phyloP scores from a whole-genome alignment of 1,139 yeast species.

The Lodderomyces margitis region DNA sequence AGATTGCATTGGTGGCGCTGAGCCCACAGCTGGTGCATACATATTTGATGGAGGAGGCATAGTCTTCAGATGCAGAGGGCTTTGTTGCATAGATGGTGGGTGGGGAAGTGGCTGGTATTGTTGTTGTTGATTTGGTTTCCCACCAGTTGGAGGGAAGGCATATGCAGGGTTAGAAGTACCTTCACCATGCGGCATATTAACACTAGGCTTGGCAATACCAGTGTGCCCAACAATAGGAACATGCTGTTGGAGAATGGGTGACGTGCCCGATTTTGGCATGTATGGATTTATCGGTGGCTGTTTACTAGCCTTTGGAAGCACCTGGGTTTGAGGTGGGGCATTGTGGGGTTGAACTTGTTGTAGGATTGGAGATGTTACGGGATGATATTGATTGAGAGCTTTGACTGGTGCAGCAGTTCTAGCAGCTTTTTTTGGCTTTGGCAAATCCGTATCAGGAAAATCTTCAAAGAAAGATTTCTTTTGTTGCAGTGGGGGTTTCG shows the following conservation, averaged over 20 bases:
- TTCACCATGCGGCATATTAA: conserved; percentile 10
- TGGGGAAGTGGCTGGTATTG: conserved; percentile 6
- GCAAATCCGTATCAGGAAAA: conserved; percentile 36
- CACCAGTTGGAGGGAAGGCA: conserved; percentile 9
- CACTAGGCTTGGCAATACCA: conserved; percentile 20
- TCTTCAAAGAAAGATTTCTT: conserved; percentile 56
- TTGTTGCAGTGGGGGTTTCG: conserved; percentile 13
- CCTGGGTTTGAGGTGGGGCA: conserved; percentile 7
- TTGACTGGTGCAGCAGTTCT: conserved; percentile 27
- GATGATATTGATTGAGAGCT: conserved; percentile 14
- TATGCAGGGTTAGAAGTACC: conserved; percentile 6
- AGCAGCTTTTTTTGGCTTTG: conserved; percentile 28
- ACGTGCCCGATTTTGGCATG: conserved; percentile 16
- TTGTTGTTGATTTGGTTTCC: not conserved
- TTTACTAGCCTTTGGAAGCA: conserved; percentile 14
- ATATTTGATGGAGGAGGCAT: conserved; percentile 2
- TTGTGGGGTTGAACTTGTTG: conserved; percentile 6
- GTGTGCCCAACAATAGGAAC: conserved; percentile 12
- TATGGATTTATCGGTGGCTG: conserved; percentile 18
- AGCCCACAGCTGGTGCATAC: conserved; percentile 5
- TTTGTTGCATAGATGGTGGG: conserved; percentile 3
- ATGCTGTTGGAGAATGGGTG: conserved; percentile 17
- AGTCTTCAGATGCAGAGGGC: not conserved
- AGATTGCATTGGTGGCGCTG: conserved; percentile 3
- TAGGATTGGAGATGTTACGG: conserved; percentile 6